A percentile compares a stretch with the other conserved stretches of the same genome.
Conservation (phyloP, 2,329 filamentous ascomycete genomes). For the Blumeriella jaapii region DNA sequence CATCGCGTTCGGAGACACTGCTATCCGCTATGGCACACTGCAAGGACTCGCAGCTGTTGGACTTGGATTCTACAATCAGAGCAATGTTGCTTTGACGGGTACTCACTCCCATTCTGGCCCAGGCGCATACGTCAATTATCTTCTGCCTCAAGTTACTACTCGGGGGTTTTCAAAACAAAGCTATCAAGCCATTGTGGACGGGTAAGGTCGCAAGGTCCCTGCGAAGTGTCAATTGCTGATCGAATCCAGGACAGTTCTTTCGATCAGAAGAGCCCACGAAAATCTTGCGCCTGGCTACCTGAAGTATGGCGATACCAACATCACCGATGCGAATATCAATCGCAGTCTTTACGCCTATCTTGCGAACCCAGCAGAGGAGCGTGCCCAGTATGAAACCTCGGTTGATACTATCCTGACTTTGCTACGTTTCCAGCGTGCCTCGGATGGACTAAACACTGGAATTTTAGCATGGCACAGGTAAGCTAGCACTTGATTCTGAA, state of each 20-base stretch:
- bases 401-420: conserved; percentile 69
- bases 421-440: conserved; percentile 63
- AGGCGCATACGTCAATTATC: conserved; percentile 86
- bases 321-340: conserved; percentile 74
- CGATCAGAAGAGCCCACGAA: conserved; percentile 71
- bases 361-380: conserved; percentile 68
- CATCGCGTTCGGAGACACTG: conserved; percentile 76
- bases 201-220: conserved; percentile 27
- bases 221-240: background rate
- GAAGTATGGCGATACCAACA: conserved; percentile 54
- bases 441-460: conserved; percentile 65
- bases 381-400: conserved; percentile 48
- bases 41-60: conserved; percentile 61
- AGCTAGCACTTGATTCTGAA: too few species aligned
- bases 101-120: conserved; percentile 89
- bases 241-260: conserved; percentile 45
- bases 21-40: conserved; percentile 75
- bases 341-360: conserved; percentile 80
- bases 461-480: conserved; percentile 65
- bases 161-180: conserved; percentile 76
- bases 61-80: conserved; percentile 56
- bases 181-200: conserved; percentile 83
- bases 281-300: conserved; percentile 54
- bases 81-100: conserved; percentile 80
- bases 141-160: conserved; percentile 81